phyloP scores from a whole-genome alignment of 2,329 filamentous ascomycete species.

The Apiospora marii region DNA sequence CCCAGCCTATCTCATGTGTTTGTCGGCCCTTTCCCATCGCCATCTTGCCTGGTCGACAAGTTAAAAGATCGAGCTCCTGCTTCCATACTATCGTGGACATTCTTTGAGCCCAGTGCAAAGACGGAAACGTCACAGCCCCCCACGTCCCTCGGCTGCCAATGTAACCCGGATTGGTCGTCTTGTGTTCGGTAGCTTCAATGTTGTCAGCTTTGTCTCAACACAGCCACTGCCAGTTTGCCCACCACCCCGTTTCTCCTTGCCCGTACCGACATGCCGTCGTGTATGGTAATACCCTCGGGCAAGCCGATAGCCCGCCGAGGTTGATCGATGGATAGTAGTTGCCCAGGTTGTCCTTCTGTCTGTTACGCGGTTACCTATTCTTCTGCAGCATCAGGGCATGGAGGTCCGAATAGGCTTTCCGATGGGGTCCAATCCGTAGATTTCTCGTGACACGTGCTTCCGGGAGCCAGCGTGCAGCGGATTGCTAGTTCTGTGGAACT shows the following conservation, averaged over 20 bases:
- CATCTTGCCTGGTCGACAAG: not conserved
- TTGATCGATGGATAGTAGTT: not conserved
- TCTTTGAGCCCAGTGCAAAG: too few species aligned
- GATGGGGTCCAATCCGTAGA: not conserved
- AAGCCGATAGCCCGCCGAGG: not conserved
- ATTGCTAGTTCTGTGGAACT: not conserved
- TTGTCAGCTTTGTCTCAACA: slow-evolving; percentile 36
- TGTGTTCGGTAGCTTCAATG: too few species aligned
- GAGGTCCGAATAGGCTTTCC: slow-evolving; percentile 6
- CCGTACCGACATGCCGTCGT: not conserved
- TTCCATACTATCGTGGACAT: not conserved
- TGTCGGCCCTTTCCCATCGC: not conserved
- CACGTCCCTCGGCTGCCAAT: not conserved
- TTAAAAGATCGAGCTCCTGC: not conserved
- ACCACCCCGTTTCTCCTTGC: not conserved
- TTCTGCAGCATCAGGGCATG: not conserved
- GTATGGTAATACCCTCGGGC: not conserved
- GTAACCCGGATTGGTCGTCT: too few species aligned
- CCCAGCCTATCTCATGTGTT: too few species aligned
- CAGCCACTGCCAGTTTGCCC: not conserved
- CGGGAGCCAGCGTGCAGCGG: not conserved
- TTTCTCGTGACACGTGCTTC: not conserved
- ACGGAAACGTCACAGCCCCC: not conserved
- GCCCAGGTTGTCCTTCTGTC: not conserved
- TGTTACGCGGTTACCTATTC: not conserved